Evolutionary conservation across 1,139 yeast genomes (phyloP).

Genomic region (Tardiomyces digboiensis): DNA sequence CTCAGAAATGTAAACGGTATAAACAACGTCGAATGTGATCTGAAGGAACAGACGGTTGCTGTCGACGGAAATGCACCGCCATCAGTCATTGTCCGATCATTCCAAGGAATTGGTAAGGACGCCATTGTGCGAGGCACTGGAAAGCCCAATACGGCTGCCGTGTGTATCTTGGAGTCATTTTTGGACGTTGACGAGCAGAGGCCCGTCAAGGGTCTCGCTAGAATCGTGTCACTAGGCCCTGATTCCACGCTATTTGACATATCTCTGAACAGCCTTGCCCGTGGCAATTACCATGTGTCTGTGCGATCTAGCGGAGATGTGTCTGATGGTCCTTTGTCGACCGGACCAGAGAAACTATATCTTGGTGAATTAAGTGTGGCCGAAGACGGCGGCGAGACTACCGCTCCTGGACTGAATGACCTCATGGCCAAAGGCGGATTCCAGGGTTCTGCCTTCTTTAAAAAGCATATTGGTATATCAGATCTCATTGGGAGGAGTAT

Average conservation of each 20-base stretch:
- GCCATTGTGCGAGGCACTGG: constrained; percentile 94
- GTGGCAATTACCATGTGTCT: constrained; percentile 61
- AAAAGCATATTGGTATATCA: constrained; percentile 36
- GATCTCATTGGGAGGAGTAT: constrained; percentile 78
- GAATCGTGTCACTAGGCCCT: constrained; percentile 63
- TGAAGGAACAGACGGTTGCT: constrained; percentile 46
- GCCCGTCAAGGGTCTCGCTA: constrained; percentile 80
- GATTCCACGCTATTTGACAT: constrained; percentile 55
- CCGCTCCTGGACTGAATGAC: background rate
- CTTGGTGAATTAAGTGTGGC: constrained; percentile 32
- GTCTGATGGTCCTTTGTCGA: constrained; percentile 59
- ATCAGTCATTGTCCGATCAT: constrained; percentile 51
- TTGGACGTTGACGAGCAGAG: constrained; percentile 36
- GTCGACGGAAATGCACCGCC: constrained; percentile 65
- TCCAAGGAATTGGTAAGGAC: constrained; percentile 70
- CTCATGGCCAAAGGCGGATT: constrained; percentile 9
- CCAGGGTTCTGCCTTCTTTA: constrained; percentile 56
- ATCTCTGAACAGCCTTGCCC: constrained; percentile 58
- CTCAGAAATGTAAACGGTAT: constrained; percentile 34
- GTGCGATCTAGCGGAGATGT: constrained; percentile 68
- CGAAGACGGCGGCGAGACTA: constrained; percentile 23
- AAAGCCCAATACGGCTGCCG: constrained; percentile 80
- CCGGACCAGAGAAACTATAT: constrained; percentile 46
- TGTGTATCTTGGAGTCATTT: constrained; percentile 75
- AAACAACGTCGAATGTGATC: constrained; percentile 40